Base-by-base conservation (phyloP, 2,329 filamentous ascomycete species). In the Claviceps spartinae region DNA sequence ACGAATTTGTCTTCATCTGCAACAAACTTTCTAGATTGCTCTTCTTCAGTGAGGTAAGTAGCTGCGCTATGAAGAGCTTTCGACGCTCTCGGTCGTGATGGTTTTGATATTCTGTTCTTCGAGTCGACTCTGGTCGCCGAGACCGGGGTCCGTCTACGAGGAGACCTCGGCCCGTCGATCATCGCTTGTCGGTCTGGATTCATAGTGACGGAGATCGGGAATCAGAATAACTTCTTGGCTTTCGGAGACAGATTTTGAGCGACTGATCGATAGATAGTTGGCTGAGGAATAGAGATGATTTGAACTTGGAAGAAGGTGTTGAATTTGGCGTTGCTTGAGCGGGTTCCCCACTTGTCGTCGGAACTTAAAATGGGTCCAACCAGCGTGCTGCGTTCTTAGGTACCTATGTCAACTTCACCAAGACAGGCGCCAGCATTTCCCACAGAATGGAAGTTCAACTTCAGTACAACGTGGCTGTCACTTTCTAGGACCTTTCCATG, bases 1-100 rank as follows among this genome's bases (percentile, higher is more conserved):
- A 97, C 93, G 63, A 98, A 98, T 57, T 85, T 83, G 71, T 98
- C 93, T 67, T 98, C 93, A 61, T 95, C 87, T 50, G 91, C 87
- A 20, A 97, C 87, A 76, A 93, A 98, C 63, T 85, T 78, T 26
- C 82, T 76, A 58, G 83, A 85, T 63, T 88, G 84, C 63, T 90
- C 83, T 61, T 89, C 86, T 63, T 88, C 80, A 53, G 84, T 85
- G 55, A 87, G 69, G 59, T 76, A 78, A 51, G 63, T 67, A n/a
- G 67, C 60, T 38, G 61, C 56, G 49, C 64, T 61, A 54, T 61
- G 61, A 24, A 62, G 56, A 22, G 60, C 54, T 51, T 61, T 61
- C 37, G 61, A 55, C 20, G 60, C 59, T 50, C 56, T 63, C 49
- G 61, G 62, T 53, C 66, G 63, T 16, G 67, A 57, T 18, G 73